Evolutionary conservation across 164 flowering plant species (phyloP), one percentile per base, ranked within the genome.

Genomic region (Hamamelis virginiana): DNA sequence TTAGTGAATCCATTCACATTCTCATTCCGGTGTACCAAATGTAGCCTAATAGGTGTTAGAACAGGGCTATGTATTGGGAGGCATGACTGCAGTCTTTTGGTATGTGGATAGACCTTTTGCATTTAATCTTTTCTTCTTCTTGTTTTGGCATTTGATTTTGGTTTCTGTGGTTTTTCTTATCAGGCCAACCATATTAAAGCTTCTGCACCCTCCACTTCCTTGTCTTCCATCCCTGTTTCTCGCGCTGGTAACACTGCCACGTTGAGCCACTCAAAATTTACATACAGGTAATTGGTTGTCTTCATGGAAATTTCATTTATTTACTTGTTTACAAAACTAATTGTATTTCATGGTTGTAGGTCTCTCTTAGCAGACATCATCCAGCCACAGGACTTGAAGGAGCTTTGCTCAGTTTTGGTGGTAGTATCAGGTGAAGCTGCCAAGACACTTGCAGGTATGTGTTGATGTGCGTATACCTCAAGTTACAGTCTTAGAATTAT

Each of bases 291-390:
- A 64, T 18, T 66, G 47, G 19, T 53, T 69, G 26, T 69, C 47
- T 46, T 61, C 19, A 23, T 19, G 10, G 33, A 58, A 16, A 41
- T 44, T 12, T n/a, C 10, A 0, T 62, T 19, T 44, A 27, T 27
- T 8, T 62, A 12, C 43, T 57, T 48, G 14, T 66, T 71, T 22
- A 25, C 11, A 55, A 0, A 46, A 70, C 77, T 83, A 45, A 83
- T 69, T 52, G 43, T 64, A 9, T 64, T 23, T 71, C 58, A 59
- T 82, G 66, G 59, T 46, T 79, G 67, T 76, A 94, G 98, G 85
- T 92, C 98, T 75, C 87, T 89, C 22, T 78, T 94, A 73, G 97
- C 94, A 66, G 97, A 89, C 69, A 81, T 95, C 67, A 84, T 95
- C 67, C 89, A 90, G 76, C 92, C 96, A 23, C 87, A 84, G 64